These are phyloP conservation scores for Aspergillus sergii DNA, from an alignment of 2,329 filamentous ascomycete species.

Conservation along the genomic window DNA sequence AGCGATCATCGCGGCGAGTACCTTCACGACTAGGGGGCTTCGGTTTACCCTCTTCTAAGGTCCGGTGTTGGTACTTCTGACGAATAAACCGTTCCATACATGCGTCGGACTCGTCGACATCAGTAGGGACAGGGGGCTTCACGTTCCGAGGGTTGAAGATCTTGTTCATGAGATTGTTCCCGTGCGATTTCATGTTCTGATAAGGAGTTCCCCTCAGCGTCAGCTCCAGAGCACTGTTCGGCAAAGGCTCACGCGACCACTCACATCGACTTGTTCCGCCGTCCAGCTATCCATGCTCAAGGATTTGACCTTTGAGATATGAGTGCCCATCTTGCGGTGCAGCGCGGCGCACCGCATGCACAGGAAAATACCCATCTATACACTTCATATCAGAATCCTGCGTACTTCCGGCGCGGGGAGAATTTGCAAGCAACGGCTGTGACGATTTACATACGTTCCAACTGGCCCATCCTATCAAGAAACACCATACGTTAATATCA, in stretches of 20 bases:
- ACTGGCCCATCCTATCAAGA: conserved; percentile 78
- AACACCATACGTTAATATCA: conserved; percentile 9
- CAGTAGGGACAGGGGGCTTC: conserved; percentile 81
- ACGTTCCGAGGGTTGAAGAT: conserved; percentile 85
- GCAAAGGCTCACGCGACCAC: conserved; percentile 29
- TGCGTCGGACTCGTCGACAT: conserved; percentile 88
- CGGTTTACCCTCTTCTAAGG: conserved; percentile 51
- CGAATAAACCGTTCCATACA: conserved; percentile 95
- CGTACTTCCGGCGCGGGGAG: not conserved
- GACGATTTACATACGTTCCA: conserved; percentile 74
- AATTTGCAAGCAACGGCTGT: not conserved
- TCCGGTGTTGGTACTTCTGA: conserved; percentile 81
- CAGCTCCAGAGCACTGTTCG: not conserved
- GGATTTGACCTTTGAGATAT: conserved; percentile 98
- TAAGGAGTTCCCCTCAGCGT: not conserved
- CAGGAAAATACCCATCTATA: conserved; percentile 86
- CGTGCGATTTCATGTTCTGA: conserved; percentile 91
- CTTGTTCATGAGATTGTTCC: conserved; percentile 83
- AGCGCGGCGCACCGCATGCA: conserved; percentile 97
- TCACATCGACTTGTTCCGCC: conserved; percentile 91
- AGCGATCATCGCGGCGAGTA: conserved; percentile 58
- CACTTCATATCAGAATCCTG: not conserved
- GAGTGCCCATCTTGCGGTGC: conserved; percentile 94
- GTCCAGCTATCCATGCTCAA: conserved; percentile 98
- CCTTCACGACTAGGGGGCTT: conserved; percentile 55